Percentiles rank a stretch among this genome's conserved stretches.
Conservation (phyloP, 768 basidiomycete genomes). For the Tulasnella sp. region DNA sequence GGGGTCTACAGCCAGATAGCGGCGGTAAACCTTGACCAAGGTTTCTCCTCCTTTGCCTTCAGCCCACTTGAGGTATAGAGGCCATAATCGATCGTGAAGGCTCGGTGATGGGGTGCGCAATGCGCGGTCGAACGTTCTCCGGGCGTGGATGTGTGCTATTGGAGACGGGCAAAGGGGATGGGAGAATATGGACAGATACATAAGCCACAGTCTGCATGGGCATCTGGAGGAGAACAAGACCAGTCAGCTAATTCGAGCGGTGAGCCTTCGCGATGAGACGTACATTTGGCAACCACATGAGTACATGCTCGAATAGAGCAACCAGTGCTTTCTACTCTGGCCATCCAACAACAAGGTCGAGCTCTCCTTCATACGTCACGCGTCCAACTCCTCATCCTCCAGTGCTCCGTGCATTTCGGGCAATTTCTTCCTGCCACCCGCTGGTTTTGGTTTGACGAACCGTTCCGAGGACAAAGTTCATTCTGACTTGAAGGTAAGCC, state of each 20-base stretch:
- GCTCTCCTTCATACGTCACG: conserved; percentile 79
- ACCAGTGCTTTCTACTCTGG: conserved; percentile 91
- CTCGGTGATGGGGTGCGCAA: conserved; percentile 90
- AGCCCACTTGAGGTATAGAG: conserved; percentile 87
- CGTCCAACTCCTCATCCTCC: conserved; percentile 74
- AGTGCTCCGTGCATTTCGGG: conserved; percentile 86
- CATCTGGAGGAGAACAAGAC: conserved; percentile 49
- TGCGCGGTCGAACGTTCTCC: conserved; percentile 90
- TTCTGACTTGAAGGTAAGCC: conserved; percentile 77
- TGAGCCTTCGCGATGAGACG: conserved; percentile 33
- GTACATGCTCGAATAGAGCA: conserved; percentile 82
- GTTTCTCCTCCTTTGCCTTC: conserved; percentile 76
- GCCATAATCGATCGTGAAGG: conserved; percentile 88
- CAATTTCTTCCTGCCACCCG: conserved; percentile 87
- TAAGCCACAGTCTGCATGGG: conserved; percentile 91
- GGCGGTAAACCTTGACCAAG: conserved; percentile 75
- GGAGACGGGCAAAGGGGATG: conserved; percentile 84
- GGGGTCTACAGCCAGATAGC: conserved; percentile 81
- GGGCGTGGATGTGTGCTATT: conserved; percentile 83
- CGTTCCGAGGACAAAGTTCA: conserved; percentile 83
- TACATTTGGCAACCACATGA: conserved; percentile 93
- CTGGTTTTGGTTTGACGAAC: conserved; percentile 62
- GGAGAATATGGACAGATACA: conserved; percentile 84
- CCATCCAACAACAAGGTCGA: conserved; percentile 90
- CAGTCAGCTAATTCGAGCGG: not conserved